These are phyloP conservation scores for Lactarius tabidus DNA, from an alignment of 768 basidiomycete genomes.

Conservation along the genomic window DNA sequence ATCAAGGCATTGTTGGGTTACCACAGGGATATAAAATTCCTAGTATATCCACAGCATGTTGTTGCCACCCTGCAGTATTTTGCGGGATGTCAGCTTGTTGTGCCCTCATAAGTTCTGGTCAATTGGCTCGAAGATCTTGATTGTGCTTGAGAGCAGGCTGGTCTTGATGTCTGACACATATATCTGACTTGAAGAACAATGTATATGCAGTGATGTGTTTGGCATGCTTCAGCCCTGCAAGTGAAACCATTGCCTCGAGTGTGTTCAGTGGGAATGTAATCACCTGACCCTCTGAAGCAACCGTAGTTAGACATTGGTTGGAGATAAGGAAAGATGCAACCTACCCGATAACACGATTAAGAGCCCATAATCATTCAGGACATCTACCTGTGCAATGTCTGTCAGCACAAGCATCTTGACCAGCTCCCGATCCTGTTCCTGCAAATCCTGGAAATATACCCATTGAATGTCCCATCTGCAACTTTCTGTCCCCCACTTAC, in stretches of 20 bases:
- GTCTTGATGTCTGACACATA: conserved; percentile 93
- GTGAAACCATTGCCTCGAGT: conserved; percentile 83
- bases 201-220: conserved; percentile 96
- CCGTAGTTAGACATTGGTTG: not conserved
- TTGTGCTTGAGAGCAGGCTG: conserved; percentile 92
- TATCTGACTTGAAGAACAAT: conserved; percentile 95
- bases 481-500: conserved; percentile 77
- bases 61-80: conserved; percentile 89
- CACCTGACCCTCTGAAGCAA: conserved; percentile 76
- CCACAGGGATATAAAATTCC: conserved; percentile 96
- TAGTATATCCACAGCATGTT: conserved; percentile 92
- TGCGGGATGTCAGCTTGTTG: conserved; percentile 86
- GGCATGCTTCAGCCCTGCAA: conserved; percentile 86
- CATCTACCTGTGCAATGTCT: conserved; percentile 92
- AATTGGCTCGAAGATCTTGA: conserved; percentile 95
- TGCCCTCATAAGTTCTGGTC: conserved; percentile 79
- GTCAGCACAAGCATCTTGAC: conserved; percentile 84
- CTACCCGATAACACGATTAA: conserved; percentile 91
- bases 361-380: conserved; percentile 93
- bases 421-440: conserved; percentile 72
- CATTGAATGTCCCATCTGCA: conserved; percentile 95
- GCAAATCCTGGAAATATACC: conserved; percentile 89
- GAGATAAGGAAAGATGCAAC: conserved; percentile 22
- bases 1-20: conserved; percentile 25
- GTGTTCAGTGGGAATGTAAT: conserved; percentile 95